Evolutionary conservation across 805 yeast species (phyloP), one percentile per base, ranked within the genome.

Genomic region (Kodamaea laetipori): DNA sequence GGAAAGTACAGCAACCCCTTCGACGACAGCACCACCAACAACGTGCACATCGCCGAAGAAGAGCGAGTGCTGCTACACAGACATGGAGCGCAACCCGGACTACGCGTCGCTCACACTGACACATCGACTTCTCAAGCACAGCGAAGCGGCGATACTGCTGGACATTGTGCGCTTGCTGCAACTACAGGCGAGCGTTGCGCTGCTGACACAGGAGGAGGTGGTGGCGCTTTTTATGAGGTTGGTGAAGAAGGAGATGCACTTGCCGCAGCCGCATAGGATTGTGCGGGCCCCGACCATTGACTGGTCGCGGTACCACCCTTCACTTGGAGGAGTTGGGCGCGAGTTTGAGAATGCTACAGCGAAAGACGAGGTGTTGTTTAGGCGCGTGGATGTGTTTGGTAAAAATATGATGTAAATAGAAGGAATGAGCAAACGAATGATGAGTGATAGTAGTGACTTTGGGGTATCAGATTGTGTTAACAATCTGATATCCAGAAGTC

Each of bases 221-320:
- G 54, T 65, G 6, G 57, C 52, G 33, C 68, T 70, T 47, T 63
- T 63, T 41, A 47, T 66, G 45, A 64, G 62, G 41, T 58, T 70
- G 46, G 52, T 67, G 33, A 59, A 57, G 41, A 62, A 65, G 45
- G 60, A 66, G 36, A 41, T 64, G 27, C 46, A 55, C 32, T 61
- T 70, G 50, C 74, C 76, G 4, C 54, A 55, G 30, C 73, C 63
- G 41, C 56, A 56, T 37, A 56, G 55, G 44, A 57, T 67, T 16
- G 48, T 66, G 17, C 59, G 57, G 34, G 61, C 67, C 19, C 75
- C 76, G 3, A 37, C 49, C 12, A 54, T 71, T 5, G 61, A 68
- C 41, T 68, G 73, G 72, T 44, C 60, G n/a, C 63, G 60, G 41
- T 69, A 69, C 49, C 69, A 67, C 53, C 54, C 54, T 41, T 56